Conservation (phyloP, 2,329 filamentous ascomycete genomes). For the Colletotrichum simmondsii region DNA sequence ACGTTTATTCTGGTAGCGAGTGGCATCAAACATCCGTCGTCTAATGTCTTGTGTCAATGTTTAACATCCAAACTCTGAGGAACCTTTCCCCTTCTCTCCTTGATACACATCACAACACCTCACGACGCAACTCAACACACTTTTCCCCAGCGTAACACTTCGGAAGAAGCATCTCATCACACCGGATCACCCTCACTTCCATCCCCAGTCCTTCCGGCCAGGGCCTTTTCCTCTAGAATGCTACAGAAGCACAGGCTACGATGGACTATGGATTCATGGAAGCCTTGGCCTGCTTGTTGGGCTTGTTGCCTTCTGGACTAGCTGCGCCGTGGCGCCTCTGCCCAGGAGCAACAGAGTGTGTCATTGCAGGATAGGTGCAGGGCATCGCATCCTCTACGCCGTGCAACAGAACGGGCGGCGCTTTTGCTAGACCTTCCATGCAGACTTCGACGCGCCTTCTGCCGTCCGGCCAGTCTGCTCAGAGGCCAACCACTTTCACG, state of each 20-base stretch:
- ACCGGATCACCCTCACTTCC: neutral
- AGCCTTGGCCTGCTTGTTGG: conserved; percentile 5
- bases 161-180: neutral
- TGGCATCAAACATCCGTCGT: neutral
- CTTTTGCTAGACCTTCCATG: conserved; percentile 26
- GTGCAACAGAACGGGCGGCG: conserved; percentile 19
- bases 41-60: neutral
- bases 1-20: neutral
- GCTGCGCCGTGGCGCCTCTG: conserved; percentile 20
- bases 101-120: neutral
- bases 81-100: neutral
- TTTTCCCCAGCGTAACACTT: neutral
- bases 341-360: conserved; percentile 8
- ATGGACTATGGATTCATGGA: neutral
- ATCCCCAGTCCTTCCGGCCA: neutral
- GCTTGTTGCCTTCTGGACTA: conserved; percentile 2
- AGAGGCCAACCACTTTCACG: neutral
- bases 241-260: conserved; percentile 20
- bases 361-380: conserved; percentile 24
- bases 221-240: neutral
- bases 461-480: conserved; percentile 5
- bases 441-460: conserved; percentile 34
- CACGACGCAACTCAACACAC: neutral
- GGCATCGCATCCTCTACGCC: conserved; percentile 13
- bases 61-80: neutral